A percentile compares a stretch with the other conserved stretches of the same genome.
phyloP scores from a whole-genome alignment of 495 filamentous ascomycete species.

The Penicillium canescens region DNA sequence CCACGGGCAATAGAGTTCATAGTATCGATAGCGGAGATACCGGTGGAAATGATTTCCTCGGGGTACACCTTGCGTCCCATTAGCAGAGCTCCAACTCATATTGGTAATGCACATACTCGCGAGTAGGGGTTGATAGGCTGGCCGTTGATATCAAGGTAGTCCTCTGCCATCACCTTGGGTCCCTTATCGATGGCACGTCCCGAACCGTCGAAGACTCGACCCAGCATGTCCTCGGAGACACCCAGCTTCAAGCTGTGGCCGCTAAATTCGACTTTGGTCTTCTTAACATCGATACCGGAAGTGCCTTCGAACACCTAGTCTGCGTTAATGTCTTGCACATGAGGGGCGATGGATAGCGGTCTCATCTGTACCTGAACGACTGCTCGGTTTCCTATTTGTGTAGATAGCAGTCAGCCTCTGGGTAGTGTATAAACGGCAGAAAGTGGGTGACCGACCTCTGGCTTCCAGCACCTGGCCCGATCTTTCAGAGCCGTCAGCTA shows the following conservation, averaged over 20 bases:
- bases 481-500: conserved; percentile 91
- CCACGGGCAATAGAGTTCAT: conserved; percentile 99
- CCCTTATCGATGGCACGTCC: conserved; percentile 98
- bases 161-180: conserved; percentile 95
- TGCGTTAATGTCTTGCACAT: conserved; percentile 22
- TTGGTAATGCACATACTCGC: conserved; percentile 57
- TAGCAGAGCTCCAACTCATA: conserved; percentile 11
- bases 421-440: not conserved
- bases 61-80: conserved; percentile 74
- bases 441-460: conserved; percentile 62
- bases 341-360: conserved; percentile 3
- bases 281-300: conserved; percentile 96
- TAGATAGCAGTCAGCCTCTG: not conserved
- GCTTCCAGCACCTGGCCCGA: conserved; percentile 97
- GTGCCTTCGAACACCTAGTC: conserved; percentile 96
- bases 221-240: conserved; percentile 99
- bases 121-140: conserved; percentile 99
- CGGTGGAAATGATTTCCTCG: conserved; percentile 99
- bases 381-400: conserved; percentile 72
- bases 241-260: conserved; percentile 96
- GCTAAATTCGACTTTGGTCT: conserved; percentile 96
- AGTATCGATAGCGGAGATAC: conserved; percentile 98
- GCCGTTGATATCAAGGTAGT: conserved; percentile 98
- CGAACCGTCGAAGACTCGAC: conserved; percentile 97
- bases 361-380: conserved; percentile 73